A percentile compares a stretch with the other conserved stretches of the same genome.
These are phyloP conservation scores for Saksenaea oblongispora DNA, from an alignment of 371 early-diverging fungal species.

Conservation along the genomic window DNA sequence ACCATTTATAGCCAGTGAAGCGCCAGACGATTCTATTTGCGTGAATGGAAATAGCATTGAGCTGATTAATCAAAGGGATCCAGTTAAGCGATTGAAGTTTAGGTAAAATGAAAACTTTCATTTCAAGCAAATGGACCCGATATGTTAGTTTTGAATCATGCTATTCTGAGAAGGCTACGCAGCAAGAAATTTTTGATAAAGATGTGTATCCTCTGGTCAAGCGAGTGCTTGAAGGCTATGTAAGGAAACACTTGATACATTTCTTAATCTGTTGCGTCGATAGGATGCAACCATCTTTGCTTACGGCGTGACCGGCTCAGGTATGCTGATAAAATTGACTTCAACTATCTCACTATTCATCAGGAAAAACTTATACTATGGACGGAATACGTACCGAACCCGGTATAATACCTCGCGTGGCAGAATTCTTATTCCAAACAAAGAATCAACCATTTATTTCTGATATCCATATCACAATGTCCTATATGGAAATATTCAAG, in stretches of 20 bases:
- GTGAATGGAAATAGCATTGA: conserved; percentile 1
- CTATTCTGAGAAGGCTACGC: conserved; percentile 42
- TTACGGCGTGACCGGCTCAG: conserved; percentile 73
- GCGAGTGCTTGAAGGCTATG: conserved; percentile 52
- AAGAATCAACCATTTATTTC: conserved; percentile 10
- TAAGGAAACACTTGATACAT: conserved; percentile 11
- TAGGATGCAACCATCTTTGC: conserved; percentile 67
- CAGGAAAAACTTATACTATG: conserved; percentile 77
- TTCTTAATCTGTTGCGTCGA: too few relatives aligned
- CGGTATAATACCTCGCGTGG: conserved; percentile 62
- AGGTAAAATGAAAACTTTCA: not conserved
- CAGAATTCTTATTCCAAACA: conserved; percentile 30
- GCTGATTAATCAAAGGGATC: conserved; percentile 2
- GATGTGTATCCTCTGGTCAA: conserved; percentile 57
- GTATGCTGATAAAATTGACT: not conserved
- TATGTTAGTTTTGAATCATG: conserved; percentile 49
- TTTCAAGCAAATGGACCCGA: not conserved
- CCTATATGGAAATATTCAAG: conserved; percentile 70
- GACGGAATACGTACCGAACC: conserved; percentile 51
- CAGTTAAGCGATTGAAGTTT: not conserved
- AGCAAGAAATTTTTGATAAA: conserved; percentile 46
- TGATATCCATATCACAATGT: conserved; percentile 32
- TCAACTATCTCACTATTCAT: not conserved
- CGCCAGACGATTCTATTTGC: not conserved
- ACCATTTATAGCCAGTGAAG: not conserved